Evolutionary conservation across 2,329 filamentous ascomycete genomes (phyloP).

Genomic region (Ceratocystis lukuohia): DNA sequence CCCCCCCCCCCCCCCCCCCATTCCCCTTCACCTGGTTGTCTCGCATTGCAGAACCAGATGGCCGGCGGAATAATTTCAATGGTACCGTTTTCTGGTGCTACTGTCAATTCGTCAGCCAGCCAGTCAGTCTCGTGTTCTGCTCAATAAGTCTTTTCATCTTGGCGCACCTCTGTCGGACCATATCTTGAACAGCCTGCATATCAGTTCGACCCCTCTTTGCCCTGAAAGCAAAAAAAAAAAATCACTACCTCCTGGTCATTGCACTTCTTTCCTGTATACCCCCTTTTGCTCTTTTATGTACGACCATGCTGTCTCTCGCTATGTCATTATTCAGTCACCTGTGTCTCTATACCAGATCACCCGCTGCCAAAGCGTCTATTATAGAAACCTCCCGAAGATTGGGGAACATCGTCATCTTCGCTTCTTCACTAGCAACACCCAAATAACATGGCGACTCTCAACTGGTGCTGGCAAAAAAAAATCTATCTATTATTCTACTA

Average conservation of each 20-base stretch:
- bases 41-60: background rate
- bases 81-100: background rate
- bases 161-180: background rate
- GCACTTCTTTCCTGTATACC: background rate
- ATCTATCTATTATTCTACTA: background rate
- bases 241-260: background rate
- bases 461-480: background rate
- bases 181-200: background rate
- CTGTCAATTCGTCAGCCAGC: background rate
- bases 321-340: background rate
- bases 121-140: background rate
- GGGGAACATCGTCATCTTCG: background rate
- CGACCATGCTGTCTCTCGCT: background rate
- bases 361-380: slow-evolving; percentile 1
- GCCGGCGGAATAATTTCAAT: background rate
- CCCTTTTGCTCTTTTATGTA: background rate
- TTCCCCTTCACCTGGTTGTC: background rate
- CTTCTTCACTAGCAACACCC: background rate
- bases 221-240: background rate
- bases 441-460: background rate
- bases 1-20: too few species aligned
- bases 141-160: background rate
- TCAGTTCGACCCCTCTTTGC: background rate
- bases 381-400: background rate
- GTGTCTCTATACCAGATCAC: background rate